Conservation (phyloP, 1,284 basidiomycete species). For the Bjerkandera adusta region DNA sequence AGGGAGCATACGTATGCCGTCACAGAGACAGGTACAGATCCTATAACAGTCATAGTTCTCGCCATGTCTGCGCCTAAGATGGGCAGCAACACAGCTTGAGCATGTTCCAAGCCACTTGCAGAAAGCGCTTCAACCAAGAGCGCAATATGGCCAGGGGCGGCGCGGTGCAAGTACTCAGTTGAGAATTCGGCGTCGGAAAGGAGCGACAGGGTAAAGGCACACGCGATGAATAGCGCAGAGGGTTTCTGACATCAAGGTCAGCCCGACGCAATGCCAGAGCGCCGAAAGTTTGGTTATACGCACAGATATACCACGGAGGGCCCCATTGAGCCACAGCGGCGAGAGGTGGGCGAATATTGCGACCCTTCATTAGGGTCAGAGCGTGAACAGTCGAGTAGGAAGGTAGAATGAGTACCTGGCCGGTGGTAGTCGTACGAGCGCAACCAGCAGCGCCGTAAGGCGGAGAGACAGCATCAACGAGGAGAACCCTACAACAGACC, state of each 20-base stretch:
- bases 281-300: conserved; percentile 25
- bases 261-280: too few relatives aligned
- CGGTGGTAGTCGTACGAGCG: conserved; percentile 62
- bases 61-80: conserved; percentile 52
- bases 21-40: too few relatives aligned
- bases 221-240: conserved; percentile 40
- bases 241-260: not conserved
- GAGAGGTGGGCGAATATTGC: conserved; percentile 68
- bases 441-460: conserved; percentile 57
- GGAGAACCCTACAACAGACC: conserved; percentile 64
- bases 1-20: too few relatives aligned
- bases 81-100: conserved; percentile 52
- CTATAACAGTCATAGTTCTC: conserved; percentile 53
- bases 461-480: conserved; percentile 68
- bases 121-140: conserved; percentile 55
- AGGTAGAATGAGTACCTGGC: conserved; percentile 45
- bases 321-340: conserved; percentile 54
- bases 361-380: conserved; percentile 40
- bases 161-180: conserved; percentile 39
- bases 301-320: conserved; percentile 48
- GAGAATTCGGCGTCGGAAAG: conserved; percentile 54
- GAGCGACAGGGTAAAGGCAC: conserved; percentile 47
- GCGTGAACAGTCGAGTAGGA: not conserved
- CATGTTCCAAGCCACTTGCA: conserved; percentile 61
- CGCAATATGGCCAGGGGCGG: conserved; percentile 63